These are phyloP conservation scores for Silene latifolia DNA, from an alignment of 148 eudicot genomes.

Conservation along the genomic window DNA sequence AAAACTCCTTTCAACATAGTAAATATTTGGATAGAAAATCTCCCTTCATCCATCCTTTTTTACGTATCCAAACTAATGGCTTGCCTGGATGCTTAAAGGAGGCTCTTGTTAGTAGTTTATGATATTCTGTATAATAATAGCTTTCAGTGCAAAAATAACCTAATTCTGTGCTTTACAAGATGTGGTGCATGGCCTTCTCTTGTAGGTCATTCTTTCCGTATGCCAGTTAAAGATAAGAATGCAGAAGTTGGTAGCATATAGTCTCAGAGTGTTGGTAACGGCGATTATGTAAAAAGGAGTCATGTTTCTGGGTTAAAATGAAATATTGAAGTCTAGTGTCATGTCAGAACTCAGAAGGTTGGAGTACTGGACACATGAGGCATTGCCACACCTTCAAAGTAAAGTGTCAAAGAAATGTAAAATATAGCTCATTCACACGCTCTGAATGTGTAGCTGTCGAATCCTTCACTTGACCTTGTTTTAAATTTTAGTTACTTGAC, in stretches of 20 bases:
- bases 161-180: background rate
- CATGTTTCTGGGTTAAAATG: background rate
- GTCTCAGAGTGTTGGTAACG: background rate
- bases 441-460: slow-evolving; percentile 1
- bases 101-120: background rate
- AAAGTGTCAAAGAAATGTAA: background rate
- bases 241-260: background rate
- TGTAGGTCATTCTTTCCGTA: slow-evolving; percentile 2
- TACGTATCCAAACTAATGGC: too few relatives aligned
- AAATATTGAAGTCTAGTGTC: background rate
- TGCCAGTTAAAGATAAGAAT: background rate
- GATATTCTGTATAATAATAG: background rate
- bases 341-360: background rate
- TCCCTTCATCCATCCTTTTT: background rate
- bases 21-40: background rate
- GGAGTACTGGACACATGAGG: background rate
- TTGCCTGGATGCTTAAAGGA: background rate
- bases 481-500: background rate
- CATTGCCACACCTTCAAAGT: background rate
- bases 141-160: background rate
- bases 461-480: background rate
- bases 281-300: background rate
- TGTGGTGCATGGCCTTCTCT: background rate
- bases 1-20: too few relatives aligned
- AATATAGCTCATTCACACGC: background rate